Evolutionary conservation across 306 rosid genomes (phyloP).

Genomic region (Acacia melanoxylon): DNA sequence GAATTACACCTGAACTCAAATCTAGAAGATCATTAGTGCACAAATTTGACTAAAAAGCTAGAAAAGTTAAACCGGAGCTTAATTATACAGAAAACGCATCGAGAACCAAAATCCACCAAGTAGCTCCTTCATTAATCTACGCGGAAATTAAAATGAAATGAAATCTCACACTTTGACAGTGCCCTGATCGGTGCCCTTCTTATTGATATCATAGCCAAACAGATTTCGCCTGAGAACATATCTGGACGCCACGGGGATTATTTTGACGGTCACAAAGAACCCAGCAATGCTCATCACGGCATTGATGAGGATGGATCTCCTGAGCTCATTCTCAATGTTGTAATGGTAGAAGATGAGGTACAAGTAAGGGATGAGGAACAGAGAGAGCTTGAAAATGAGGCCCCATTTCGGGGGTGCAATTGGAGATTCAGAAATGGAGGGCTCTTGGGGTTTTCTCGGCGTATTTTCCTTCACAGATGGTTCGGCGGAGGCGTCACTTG

Average conservation of each 20-base stretch:
- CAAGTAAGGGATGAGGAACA: conserved; percentile 59
- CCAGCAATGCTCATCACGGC: conserved; percentile 69
- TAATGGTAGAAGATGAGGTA: conserved; percentile 66
- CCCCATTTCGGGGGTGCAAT: conserved; percentile 72
- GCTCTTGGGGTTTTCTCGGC: conserved; percentile 29
- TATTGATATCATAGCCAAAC: conserved; percentile 89
- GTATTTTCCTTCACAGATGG: conserved; percentile 25
- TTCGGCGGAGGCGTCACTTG: conserved; percentile 39
- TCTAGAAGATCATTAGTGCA: conserved; percentile 13
- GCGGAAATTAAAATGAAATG: background rate
- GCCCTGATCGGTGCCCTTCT: conserved; percentile 86
- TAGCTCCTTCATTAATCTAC: background rate
- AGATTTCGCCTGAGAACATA: conserved; percentile 70
- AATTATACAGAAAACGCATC: background rate
- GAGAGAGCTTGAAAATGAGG: conserved; percentile 60
- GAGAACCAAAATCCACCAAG: conserved; percentile 25
- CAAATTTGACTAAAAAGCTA: background rate
- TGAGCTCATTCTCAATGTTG: conserved; percentile 56
- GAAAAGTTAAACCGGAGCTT: background rate
- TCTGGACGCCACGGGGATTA: conserved; percentile 89
- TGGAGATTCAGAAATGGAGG: conserved; percentile 45
- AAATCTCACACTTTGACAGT: conserved; percentile 73
- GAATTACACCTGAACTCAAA: conserved; percentile 2
- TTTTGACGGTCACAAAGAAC: conserved; percentile 55
- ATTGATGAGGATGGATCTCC: conserved; percentile 72